Conservation (phyloP, 176 grass and related monocot species). For the Pharus latifolius region DNA sequence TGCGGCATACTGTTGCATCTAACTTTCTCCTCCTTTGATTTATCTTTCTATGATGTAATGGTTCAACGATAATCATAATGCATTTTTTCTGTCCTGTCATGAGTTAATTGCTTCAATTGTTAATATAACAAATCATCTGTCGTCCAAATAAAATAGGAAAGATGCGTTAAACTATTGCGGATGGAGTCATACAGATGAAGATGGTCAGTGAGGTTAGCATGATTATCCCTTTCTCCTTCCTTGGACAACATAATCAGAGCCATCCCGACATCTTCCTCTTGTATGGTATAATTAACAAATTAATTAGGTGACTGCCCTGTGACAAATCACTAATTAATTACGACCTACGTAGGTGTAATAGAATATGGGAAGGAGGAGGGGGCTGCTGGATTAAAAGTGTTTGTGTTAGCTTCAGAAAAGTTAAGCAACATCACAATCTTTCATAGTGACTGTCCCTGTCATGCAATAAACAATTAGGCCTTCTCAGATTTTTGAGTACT, state of each 20-base stretch:
- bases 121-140: conserved; percentile 6
- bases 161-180: not conserved
- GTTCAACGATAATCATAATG: conserved; percentile 1
- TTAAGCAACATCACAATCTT: conserved; percentile 9
- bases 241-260: conserved; percentile 46
- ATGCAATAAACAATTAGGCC: conserved; percentile 26
- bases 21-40: not conserved
- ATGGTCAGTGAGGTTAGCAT: conserved; percentile 18
- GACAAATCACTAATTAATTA: conserved; percentile 24
- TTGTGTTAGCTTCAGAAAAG: conserved; percentile 24
- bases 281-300: conserved; percentile 34
- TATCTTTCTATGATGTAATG: conserved; percentile 10
- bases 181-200: conserved; percentile 29
- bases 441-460: conserved; percentile 40
- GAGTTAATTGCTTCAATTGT: not conserved
- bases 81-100: not conserved
- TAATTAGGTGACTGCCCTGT: conserved; percentile 11
- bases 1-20: not conserved
- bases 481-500: conserved; percentile 31
- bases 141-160: conserved; percentile 17
- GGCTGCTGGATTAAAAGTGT: not conserved
- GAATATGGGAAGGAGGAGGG: not conserved
- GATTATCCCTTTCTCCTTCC: conserved; percentile 30
- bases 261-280: conserved; percentile 37
- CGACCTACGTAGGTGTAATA: conserved; percentile 3